A percentile compares a stretch with the other conserved stretches of the same genome.
Evolutionary conservation across 768 basidiomycete genomes (phyloP).

Genomic region (Aureoboletus auriporus): DNA sequence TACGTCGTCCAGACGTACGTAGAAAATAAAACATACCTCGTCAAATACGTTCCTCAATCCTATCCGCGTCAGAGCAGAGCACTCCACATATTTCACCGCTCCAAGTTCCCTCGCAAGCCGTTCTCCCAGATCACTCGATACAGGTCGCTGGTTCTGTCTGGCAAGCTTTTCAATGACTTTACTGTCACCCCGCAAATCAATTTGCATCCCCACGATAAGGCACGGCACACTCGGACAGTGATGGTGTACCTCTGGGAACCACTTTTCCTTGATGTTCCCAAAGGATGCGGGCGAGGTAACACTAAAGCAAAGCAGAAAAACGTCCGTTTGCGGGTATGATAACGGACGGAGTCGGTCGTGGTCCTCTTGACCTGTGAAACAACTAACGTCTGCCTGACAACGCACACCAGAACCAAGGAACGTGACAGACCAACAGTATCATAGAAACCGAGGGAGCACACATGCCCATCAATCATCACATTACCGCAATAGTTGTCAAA

Average conservation of each 20-base stretch:
- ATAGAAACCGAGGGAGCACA: slow-evolving; percentile 96
- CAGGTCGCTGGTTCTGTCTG: slow-evolving; percentile 94
- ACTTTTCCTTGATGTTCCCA: slow-evolving; percentile 99
- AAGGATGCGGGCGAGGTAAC: slow-evolving; percentile 98
- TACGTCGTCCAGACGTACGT: not conserved
- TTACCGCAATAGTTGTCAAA: slow-evolving; percentile 99
- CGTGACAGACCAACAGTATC: slow-evolving; percentile 88
- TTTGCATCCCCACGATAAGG: slow-evolving; percentile 97
- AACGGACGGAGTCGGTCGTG: slow-evolving; percentile 98
- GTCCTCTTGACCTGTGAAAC: slow-evolving; percentile 87
- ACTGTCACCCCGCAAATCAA: slow-evolving; percentile 92
- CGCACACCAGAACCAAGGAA: not conserved
- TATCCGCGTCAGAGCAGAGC: slow-evolving; percentile 98
- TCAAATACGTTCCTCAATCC: slow-evolving; percentile 99
- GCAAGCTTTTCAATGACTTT: slow-evolving; percentile 93
- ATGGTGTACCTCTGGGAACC: slow-evolving; percentile 99
- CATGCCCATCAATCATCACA: slow-evolving; percentile 99
- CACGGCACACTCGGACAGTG: slow-evolving; percentile 99
- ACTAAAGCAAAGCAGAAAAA: slow-evolving; percentile 99
- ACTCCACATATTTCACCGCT: slow-evolving; percentile 99
- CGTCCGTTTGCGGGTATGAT: slow-evolving; percentile 99
- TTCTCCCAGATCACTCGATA: slow-evolving; percentile 85
- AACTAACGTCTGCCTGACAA: slow-evolving; percentile 9
- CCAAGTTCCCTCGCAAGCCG: slow-evolving; percentile 95
- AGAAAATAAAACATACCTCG: slow-evolving; percentile 61